Evolutionary conservation across 305 asterid genomes (phyloP), one percentile per base, ranked within the genome.

Genomic region (Rubia balearica): DNA sequence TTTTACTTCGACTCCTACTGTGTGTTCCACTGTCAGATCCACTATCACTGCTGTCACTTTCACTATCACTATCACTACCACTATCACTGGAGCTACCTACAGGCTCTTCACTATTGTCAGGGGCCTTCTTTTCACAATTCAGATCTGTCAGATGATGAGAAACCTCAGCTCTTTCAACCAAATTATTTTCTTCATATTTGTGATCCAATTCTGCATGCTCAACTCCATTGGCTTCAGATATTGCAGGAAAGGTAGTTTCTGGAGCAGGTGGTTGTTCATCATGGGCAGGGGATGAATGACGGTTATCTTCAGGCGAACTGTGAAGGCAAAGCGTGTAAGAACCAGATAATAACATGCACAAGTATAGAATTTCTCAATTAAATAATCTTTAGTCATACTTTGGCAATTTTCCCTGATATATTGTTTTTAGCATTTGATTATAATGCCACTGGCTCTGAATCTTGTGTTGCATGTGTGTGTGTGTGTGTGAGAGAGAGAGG

Each of bases 81-180:
- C 92, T 87, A 46, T 81, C 87, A 75, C 97, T 90, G 69, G 96
- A 90, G 85, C 97, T 88, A 64, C 86, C 88, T 27, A 77, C 89
- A 63, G 65, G 76, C 45, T 83, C 85, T 82, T 78, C 95, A 67
- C 80, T 79, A 72, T 83, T 87, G 46, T 85, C 83, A 42, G 86
- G 67, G 46, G 69, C 79, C 74, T 76, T 90, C 80, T 86, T 86
- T 83, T 83, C 89, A 40, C 76, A 81, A 13, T 72, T 76, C 65
- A 68, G 81, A 74, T 81, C 90, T n/a, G 92, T 87, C 69, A 93
- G 82, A 72, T 72, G 77, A 74, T 74, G 77, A 68, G 76, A 70
- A 48, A 77, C 82, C 78, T 84, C 86, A 61, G 69, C 78, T 73
- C 82, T 81, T 73, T 86, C 92, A 17, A 57, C 40, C 76, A 66